A percentile compares a stretch with the other conserved stretches of the same genome.
These are phyloP conservation scores for Boletus fagicola DNA, from an alignment of 768 basidiomycete species.

Conservation along the genomic window DNA sequence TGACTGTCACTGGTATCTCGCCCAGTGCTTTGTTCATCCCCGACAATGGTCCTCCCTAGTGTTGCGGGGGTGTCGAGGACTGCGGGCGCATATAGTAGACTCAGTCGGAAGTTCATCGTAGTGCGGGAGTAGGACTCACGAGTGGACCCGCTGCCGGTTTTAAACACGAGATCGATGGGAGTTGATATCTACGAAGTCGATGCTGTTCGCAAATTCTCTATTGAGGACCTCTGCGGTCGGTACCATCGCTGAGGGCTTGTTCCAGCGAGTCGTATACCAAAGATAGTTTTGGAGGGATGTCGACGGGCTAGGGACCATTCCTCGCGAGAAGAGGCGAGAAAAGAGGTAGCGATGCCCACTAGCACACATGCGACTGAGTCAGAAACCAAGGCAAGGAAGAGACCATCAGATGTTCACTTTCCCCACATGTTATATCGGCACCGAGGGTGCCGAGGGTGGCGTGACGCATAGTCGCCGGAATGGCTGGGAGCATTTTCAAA, in stretches of 20 bases:
- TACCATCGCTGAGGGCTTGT: constrained; percentile 74
- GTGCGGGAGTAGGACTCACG: constrained; percentile 46
- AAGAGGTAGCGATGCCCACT: constrained; percentile 94
- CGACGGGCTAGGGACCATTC: constrained; percentile 93
- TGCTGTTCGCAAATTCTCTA: constrained; percentile 56
- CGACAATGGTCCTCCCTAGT: constrained; percentile 80
- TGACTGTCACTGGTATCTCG: constrained; percentile 87
- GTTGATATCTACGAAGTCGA: constrained; percentile 95
- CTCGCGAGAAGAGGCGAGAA: constrained; percentile 83
- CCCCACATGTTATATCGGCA: constrained; percentile 93
- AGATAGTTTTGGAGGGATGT: constrained; percentile 81
- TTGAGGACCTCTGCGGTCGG: constrained; percentile 80
- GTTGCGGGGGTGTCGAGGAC: constrained; percentile 83
- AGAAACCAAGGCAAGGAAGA: not conserved
- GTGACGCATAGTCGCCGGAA: constrained; percentile 91
- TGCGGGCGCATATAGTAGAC: constrained; percentile 27
- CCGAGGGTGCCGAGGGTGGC: no score
- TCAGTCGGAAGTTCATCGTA: not conserved
- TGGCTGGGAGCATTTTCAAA: constrained; percentile 49
- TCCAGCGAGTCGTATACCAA: constrained; percentile 92
- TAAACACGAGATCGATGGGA: constrained; percentile 95
- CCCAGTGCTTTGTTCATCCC: constrained; percentile 89
- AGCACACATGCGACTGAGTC: not conserved
- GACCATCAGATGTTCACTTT: constrained; percentile 51
- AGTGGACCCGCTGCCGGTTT: constrained; percentile 85